Conservation (phyloP, 202 grass and related monocot genomes). For the Hordeum pubiflorum region DNA sequence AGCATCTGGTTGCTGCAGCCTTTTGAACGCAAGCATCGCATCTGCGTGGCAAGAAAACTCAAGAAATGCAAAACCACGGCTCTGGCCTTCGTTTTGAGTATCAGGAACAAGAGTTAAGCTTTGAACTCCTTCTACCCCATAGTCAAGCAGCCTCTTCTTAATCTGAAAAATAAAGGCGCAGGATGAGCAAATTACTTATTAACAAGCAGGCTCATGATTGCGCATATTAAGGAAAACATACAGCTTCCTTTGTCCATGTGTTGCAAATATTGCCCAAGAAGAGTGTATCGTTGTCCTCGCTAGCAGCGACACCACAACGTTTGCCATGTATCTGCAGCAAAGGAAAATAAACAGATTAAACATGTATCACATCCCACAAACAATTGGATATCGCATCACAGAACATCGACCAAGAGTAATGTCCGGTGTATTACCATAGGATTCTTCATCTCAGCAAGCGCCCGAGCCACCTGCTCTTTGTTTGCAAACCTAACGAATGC, state of each 20-base stretch:
- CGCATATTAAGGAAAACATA: constrained; percentile 12
- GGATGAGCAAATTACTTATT: not conserved
- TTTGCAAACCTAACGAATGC: constrained; percentile 62
- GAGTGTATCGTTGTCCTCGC: constrained; percentile 70
- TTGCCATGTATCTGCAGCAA: constrained; percentile 51
- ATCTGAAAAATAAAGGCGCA: constrained; percentile 29
- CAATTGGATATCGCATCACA: not conserved
- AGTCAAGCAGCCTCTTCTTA: constrained; percentile 45
- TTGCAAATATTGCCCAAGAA: constrained; percentile 80
- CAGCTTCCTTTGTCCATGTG: constrained; percentile 79
- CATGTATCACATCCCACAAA: not conserved
- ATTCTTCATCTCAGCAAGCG: constrained; percentile 54
- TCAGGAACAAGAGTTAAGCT: constrained; percentile 63
- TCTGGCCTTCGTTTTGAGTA: constrained; percentile 56
- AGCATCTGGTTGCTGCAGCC: constrained; percentile 59
- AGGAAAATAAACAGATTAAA: not conserved
- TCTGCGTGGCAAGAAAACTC: constrained; percentile 59
- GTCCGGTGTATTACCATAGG: constrained; percentile 39
- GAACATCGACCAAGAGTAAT: not conserved
- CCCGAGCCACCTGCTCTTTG: constrained; percentile 51
- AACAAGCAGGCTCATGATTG: not conserved
- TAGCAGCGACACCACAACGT: constrained; percentile 45
- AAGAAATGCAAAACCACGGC: constrained; percentile 72
- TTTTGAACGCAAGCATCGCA: constrained; percentile 63
- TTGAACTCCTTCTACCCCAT: constrained; percentile 47